Evolutionary conservation across 148 eudicot genomes (phyloP), one percentile per base, ranked within the genome.

Genomic region (Spergularia marina): DNA sequence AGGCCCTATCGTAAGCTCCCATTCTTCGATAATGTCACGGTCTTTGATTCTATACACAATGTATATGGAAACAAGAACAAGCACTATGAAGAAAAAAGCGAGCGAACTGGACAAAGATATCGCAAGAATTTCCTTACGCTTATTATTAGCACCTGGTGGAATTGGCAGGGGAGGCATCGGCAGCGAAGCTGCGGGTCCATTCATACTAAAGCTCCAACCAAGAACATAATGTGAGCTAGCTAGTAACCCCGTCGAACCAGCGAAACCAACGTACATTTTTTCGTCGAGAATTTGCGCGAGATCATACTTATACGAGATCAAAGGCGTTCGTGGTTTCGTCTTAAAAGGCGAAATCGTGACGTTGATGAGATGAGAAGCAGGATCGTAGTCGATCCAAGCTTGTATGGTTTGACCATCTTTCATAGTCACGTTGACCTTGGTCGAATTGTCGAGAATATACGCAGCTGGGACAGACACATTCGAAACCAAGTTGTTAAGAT

Each of bases 1-100:
- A 47, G 83, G 83, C 4, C 91, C 89, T 16, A 74, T 17, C 2
- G 81, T 78, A 10, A 81, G 72, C 77, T 88, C 91, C 91, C 91
- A 88, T 12, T 60, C 76, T 59, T 88, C 86, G 4, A 86, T 59
- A 14, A 77, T 65, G 1, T 88, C 91, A 15, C 62, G 57, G 23
- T 81, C 79, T 57, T 76, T 84, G 10, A 74, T 44, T 64, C 73
- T 77, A 71, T 65, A 20, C 0, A 30, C 18, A 10, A 74, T 7
- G 67, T 81, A 84, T 4, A 83, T 3, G 4, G 53, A 73, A 7
- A 65, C 12, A 18, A 72, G 9, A 20, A 72, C 23, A 25, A 66
- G 6, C 5, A 73, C 7, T 15, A 73, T 17, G 5, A 78, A 18
- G 34, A 65, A 72, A 12, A 73, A 18, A 3, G 73, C 18, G 8